Evolutionary conservation across 208 protist species (phyloP), one percentile per base, ranked within the genome.

Genomic region (Leishmania braziliensis): DNA sequence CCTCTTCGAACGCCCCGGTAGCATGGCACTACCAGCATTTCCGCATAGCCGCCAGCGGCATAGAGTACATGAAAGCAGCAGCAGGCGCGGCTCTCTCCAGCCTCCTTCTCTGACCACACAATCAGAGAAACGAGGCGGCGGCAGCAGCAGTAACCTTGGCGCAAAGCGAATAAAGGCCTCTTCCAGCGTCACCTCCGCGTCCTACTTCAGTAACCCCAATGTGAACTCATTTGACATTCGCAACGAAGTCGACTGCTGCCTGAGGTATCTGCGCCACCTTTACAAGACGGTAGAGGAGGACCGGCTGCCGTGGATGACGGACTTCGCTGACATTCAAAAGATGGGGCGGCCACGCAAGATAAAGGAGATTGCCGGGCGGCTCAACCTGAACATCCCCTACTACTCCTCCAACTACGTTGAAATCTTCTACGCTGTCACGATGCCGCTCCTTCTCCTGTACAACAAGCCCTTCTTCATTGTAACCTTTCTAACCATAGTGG

Each of bases 311-410:
- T 97, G 94, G 92, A n/a, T 58, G 18, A 82, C 86, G 5, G 94
- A 97, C 77, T 96, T 96, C 66, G 87, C 90, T 23, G 86, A 93
- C 69, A 54, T 75, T 2, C 66, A 87, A 9, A 89, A 92, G 71
- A 91, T 97, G 88, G 53, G 78, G 46, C 60, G 89, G 12, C 92
- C 91, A 14, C 79, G 77, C 23, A 92, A 84, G 50, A 58, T 54
- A 58, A 89, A 84, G 62, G 92, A 96, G 43, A 70, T 89, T 16
- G 58, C 88, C 3, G 73, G 81, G 12, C 88, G 92, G 0, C 63
- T 95, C 54, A 97, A 97, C 74, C 86, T 97, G 2, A 97, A 97
- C 78, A 86, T 97, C 60, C 92, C 94, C 0, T 96, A 95, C 82
- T 97, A 95, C 87, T 80, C 82, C 12, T 87, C 83, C 70, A 97